Base-by-base conservation (phyloP, 352 stramenopile species). In the Globisporangium okanoganense region DNA sequence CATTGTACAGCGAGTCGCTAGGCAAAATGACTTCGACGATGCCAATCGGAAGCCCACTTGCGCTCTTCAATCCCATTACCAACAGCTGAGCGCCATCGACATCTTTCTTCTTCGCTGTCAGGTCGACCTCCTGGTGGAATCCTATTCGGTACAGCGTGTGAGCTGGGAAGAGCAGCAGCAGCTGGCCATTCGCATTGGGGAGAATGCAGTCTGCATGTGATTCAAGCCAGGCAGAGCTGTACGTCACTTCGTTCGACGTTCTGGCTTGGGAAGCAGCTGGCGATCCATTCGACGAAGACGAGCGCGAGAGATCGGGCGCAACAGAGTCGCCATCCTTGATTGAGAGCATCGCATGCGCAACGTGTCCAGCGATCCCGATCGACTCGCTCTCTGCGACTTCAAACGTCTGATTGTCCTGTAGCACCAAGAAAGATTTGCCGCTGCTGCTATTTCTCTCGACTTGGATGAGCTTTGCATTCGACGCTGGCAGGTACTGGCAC, bases 401-500 rank as follows among this genome's bases (percentile, higher is more conserved):
- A 16, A 61, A 59, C 16, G 31, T 10, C 24, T 58, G 53, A 5
- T 38, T 56, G 16, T 49, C 36, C 14, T 65, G 63, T 13, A 59
- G 14, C 16, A 71, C 59, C 22, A 73, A 33, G 27, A 56, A 64
- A 1, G 7, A 43, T 16, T 24, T 36, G 2, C 36, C 25, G 25
- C 35, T 38, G 14, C 40, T 56, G n/a, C 40, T 31, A 14, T 33
- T 61, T 40, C 48, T 41, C 47, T 78, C 71, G 22, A 79, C 35
- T 14, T 76, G 65, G 14, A 71, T 62, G 6, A 82, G 64, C 29
- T 67, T 58, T 6, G 66, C 62, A 36, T 62, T 62, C 13, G 16
- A 54, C 18, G 71, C 70, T 25, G 69, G 74, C 2, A 76, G 49
- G 27, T 82, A 82, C 56, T 82, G 71, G 22, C 59, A 69, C 33